Evolutionary conservation across 2,329 filamentous ascomycete species (phyloP), one percentile per base, ranked within the genome.

Genomic region (Elsinoe necatrix): DNA sequence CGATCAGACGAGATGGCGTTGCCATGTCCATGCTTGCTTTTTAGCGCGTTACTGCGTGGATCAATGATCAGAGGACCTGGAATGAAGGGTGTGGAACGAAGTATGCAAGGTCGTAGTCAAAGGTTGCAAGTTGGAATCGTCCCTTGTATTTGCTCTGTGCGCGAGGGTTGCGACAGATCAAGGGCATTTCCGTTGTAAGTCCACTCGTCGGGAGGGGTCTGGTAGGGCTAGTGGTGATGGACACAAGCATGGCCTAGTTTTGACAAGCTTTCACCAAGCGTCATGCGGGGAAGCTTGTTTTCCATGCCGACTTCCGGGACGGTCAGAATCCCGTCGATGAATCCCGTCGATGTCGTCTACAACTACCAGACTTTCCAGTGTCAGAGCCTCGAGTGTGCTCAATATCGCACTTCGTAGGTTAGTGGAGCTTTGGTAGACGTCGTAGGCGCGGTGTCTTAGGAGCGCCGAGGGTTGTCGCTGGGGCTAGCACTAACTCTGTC

Each of bases 161-260:
- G 34, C 21, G 11, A 25, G 21, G 18, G 18, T 27, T 21, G 18
- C 41, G 8, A 45, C 41, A 9, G 20, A 25, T 25, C 3, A 12
- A 12, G 41, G 41, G 41, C 41, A 25, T 12, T 7, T 20, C n/a
- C 6, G 14, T 12, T 23, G 12, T 21, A 25, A 20, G 25, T 45
- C 41, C 45, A 34, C 25, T 34, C 27, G 25, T 18, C 14, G 25
- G 14, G 45, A 31, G 29, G 34, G 34, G 34, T 37, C 14, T n/a
- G 34, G 34, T 37, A 37, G 9, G 34, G 34, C 34, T 18, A 50
- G 45, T 16, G 9, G 16, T 52, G 48, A 52, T 52, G 20, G 31
- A 23, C 48, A 52, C 48, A 52, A 52, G 48, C 48, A 52, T 34
- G 31, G 31, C 48, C 48, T 27, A 52, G 34, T 35, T 23, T 37